Evolutionary conservation across 192 early-diverging fungal species (phyloP).

Genomic region (Rhizoclosmatium sp.): DNA sequence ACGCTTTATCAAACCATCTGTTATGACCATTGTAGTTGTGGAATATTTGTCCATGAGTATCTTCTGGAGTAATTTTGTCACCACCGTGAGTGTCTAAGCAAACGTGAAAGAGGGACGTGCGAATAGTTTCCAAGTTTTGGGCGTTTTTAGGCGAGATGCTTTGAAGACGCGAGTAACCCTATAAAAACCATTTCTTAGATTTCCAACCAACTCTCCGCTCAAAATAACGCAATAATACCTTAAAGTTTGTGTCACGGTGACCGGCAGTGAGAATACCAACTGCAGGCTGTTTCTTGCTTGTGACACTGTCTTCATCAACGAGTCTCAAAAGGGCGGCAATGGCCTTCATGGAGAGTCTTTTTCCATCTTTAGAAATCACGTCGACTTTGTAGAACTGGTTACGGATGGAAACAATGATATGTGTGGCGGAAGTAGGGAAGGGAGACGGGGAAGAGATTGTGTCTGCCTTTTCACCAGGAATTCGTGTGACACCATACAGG

Average conservation of each 20-base stretch:
- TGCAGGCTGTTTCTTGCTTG: conserved; percentile 56
- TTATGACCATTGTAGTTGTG: conserved; percentile 81
- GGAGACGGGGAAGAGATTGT: conserved; percentile 62
- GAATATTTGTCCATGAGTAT: conserved; percentile 75
- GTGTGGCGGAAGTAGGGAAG: conserved; percentile 76
- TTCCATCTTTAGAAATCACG: conserved; percentile 72
- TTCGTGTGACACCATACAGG: conserved; percentile 82
- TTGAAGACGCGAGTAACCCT: conserved; percentile 48
- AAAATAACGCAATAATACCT: conserved; percentile 25
- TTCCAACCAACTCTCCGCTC: too few species aligned
- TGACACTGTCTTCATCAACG: conserved; percentile 39
- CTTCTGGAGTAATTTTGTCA: conserved; percentile 53
- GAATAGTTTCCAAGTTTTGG: conserved; percentile 67
- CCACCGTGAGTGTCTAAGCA: conserved; percentile 84
- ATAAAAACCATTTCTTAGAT: not conserved
- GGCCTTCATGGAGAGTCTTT: conserved; percentile 57
- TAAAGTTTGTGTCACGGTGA: conserved; percentile 89
- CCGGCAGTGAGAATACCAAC: conserved; percentile 86
- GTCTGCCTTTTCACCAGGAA: conserved; percentile 75
- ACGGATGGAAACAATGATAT: conserved; percentile 86
- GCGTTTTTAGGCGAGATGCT: conserved; percentile 54
- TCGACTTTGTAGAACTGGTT: conserved; percentile 87
- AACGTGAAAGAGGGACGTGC: conserved; percentile 84
- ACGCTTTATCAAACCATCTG: conserved; percentile 97
- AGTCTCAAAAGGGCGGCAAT: conserved; percentile 28